phyloP scores from a whole-genome alignment of 371 early-diverging fungal genomes.

The Apophysomyces variabilis region DNA sequence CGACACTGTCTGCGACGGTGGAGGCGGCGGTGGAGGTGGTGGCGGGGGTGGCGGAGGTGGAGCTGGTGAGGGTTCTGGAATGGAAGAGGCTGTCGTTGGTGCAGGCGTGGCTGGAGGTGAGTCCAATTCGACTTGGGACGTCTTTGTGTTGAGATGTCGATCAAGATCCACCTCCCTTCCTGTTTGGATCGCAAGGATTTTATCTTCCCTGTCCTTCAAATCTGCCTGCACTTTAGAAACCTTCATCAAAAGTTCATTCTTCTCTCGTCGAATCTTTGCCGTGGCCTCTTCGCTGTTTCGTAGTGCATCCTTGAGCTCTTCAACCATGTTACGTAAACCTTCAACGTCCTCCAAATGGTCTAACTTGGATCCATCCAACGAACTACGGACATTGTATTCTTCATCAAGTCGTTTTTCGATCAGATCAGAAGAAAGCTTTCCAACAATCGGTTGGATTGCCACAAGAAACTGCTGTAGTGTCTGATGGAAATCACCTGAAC shows the following conservation, averaged over 20 bases:
- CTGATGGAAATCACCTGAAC: slow-evolving; percentile 45
- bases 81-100: slow-evolving; percentile 19
- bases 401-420: slow-evolving; percentile 12
- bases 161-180: slow-evolving; percentile 5
- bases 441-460: slow-evolving; percentile 61
- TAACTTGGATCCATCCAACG: neutral
- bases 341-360: slow-evolving; percentile 41
- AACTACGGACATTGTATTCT: slow-evolving; percentile 9
- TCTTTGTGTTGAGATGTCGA: neutral
- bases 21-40: slow-evolving; percentile 27
- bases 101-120: neutral
- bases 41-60: slow-evolving; percentile 44
- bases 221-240: slow-evolving; percentile 45
- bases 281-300: slow-evolving; percentile 36
- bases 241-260: slow-evolving; percentile 53
- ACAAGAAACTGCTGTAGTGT: slow-evolving; percentile 38
- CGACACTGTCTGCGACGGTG: slow-evolving; percentile 10
- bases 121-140: neutral
- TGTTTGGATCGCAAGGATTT: slow-evolving; percentile 23
- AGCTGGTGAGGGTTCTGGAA: slow-evolving; percentile 33
- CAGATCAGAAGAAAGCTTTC: slow-evolving; percentile 43
- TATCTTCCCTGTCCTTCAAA: slow-evolving; percentile 39
- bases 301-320: slow-evolving; percentile 42
- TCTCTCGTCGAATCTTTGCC: slow-evolving; percentile 51
- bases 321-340: slow-evolving; percentile 48